These are phyloP conservation scores for Tulasnella sp. DNA, from an alignment of 768 basidiomycete species.

Conservation along the genomic window DNA sequence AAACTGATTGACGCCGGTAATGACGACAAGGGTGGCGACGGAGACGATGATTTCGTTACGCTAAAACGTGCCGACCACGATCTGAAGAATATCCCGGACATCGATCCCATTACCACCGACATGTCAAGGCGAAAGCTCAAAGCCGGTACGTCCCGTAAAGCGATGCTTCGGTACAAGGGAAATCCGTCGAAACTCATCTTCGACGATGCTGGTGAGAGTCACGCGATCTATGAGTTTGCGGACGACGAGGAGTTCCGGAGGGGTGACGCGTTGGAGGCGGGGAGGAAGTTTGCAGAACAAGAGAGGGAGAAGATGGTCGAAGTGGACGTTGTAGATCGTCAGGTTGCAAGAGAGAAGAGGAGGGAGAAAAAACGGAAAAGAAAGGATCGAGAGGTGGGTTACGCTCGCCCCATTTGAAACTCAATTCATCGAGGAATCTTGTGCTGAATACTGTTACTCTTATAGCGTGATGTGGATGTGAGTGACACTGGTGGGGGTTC, in stretches of 20 bases:
- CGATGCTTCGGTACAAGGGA: constrained; percentile 49
- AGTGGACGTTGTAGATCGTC: constrained; percentile 66
- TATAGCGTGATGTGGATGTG: constrained; percentile 7
- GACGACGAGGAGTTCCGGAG: constrained; percentile 52
- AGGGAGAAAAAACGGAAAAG: constrained; percentile 86
- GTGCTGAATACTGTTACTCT: no score
- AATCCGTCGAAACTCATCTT: constrained; percentile 70
- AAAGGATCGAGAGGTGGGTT: constrained; percentile 57
- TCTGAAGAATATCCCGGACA: constrained; percentile 33
- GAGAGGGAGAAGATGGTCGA: constrained; percentile 63
- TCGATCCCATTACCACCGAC: constrained; percentile 21
- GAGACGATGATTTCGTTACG: constrained; percentile 78
- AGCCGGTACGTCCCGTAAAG: constrained; percentile 62
- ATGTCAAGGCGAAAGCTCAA: constrained; percentile 84
- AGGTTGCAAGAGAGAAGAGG: constrained; percentile 78
- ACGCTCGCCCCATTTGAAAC: constrained; percentile 14
- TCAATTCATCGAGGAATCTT: not conserved
- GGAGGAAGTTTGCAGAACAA: constrained; percentile 56
- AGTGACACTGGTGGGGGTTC: not conserved
- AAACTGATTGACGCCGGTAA: constrained; percentile 67
- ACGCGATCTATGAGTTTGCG: constrained; percentile 75
- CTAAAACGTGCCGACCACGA: constrained; percentile 87
- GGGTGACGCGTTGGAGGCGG: constrained; percentile 54
- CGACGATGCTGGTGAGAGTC: constrained; percentile 75
- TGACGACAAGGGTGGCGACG: constrained; percentile 23